Evolutionary conservation across 768 basidiomycete genomes (phyloP), one percentile per base, ranked within the genome.

Genomic region (Inosperma sp.): DNA sequence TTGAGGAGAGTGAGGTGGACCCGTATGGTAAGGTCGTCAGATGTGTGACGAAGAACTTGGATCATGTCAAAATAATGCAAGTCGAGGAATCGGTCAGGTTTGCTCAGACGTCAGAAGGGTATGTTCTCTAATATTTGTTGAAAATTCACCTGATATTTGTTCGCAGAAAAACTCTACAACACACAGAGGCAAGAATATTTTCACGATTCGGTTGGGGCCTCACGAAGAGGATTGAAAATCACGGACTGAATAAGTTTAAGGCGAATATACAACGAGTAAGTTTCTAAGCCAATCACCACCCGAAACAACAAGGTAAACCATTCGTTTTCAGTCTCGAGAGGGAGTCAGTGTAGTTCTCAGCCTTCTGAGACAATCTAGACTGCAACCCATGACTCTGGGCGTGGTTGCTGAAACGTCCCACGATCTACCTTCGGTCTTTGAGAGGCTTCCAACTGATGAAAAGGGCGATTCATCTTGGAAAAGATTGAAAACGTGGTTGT

Each of bases 1-100:
- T 98, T 52, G 94, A 98, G 67, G 88, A 94, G 73, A 95, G 87
- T 59, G 89, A 95, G 62, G 90, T 97, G 6, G 90, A 96, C 68
- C 85, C 89, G 3, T 72, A 83, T 48, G 88, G 84, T 26, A 82
- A 84, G 68, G 77, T 81, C 16, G 80, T 96, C 59, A 74, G 77
- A 53, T 92, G 88, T 59, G 74, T 76, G 53, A 95, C 94, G 14
- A 84, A 81, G 67, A 98, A 98, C 66, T 74, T 98, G 49, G 93
- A 95, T 66, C 89, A 94, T 68, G 85, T 91, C 62, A 95, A 93
- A 71, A 80, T 95, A 45, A 86, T 98, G 89, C 84, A 90, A 61
- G 86, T 95, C 27, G 83, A 91, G 56, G 94, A 98, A 68, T 81
- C 80, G 5, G 84, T 88, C 17, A 73, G 78, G 46, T 80, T 95